Percentiles rank a stretch among this genome's conserved stretches.
phyloP scores from a whole-genome alignment of 495 filamentous ascomycete genomes.

The Penicillium fimorum region DNA sequence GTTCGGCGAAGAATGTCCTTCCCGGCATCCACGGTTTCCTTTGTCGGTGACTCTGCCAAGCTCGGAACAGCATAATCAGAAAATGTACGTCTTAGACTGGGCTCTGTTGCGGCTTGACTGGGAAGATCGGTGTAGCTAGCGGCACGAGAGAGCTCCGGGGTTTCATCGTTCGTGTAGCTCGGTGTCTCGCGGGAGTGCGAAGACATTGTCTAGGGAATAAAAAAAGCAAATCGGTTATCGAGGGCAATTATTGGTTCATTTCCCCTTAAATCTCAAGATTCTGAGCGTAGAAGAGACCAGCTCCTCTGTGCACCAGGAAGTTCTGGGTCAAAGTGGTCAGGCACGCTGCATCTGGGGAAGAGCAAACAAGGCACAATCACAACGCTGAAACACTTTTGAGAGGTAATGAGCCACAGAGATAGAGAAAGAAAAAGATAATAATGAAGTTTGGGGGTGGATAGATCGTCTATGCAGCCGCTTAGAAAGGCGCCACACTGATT shows the following conservation, averaged over 20 bases:
- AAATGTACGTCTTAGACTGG: conserved; percentile 42
- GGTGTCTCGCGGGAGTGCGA: conserved; percentile 28
- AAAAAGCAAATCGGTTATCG: conserved; percentile 11
- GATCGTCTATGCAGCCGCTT: conserved; percentile 18
- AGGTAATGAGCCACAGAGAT: background rate
- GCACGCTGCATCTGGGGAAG: conserved; percentile 24
- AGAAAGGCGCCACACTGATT: conserved; percentile 20
- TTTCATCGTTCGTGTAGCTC: conserved; percentile 27
- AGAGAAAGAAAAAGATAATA: conserved; percentile 4
- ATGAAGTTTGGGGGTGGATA: conserved; percentile 17
- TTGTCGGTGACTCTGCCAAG: conserved; percentile 37
- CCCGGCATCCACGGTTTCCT: conserved; percentile 45
- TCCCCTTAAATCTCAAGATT: conserved; percentile 16
- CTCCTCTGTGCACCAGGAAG: conserved; percentile 39
- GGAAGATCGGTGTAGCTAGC: conserved; percentile 47
- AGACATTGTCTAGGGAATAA: conserved; percentile 34
- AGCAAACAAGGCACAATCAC: conserved; percentile 7
- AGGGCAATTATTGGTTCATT: conserved; percentile 29
- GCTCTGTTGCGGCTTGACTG: conserved; percentile 24
- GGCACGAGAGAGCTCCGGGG: conserved; percentile 33
- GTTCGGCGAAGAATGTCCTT: conserved; percentile 48
- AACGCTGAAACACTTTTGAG: background rate
- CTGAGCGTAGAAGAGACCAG: conserved; percentile 39
- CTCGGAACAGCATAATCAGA: conserved; percentile 41
- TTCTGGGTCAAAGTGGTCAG: conserved; percentile 23